Evolutionary conservation across 1,284 basidiomycete genomes (phyloP).

Genomic region (Ustilago crameri): DNA sequence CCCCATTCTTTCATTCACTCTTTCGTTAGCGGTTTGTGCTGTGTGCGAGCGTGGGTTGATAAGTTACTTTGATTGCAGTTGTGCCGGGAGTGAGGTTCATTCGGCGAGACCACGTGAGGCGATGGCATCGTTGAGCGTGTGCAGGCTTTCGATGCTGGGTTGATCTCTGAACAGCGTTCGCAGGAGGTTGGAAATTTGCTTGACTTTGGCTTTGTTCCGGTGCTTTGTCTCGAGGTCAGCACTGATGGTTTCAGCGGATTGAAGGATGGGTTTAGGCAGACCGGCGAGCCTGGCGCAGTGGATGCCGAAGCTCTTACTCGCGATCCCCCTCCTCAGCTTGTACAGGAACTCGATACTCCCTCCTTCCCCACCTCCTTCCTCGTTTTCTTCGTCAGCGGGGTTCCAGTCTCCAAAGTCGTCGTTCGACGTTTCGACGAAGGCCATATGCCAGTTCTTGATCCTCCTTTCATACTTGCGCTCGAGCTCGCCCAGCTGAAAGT

Average conservation of each 20-base stretch:
- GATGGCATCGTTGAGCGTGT: too few species aligned
- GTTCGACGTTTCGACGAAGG: conserved; percentile 27
- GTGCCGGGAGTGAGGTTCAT: too few species aligned
- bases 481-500: conserved; percentile 48
- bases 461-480: conserved; percentile 1
- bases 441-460: conserved; percentile 60
- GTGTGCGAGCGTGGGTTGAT: too few species aligned
- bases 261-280: conserved; percentile 25
- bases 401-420: not conserved
- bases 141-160: too few species aligned
- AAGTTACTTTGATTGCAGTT: too few species aligned
- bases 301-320: conserved; percentile 60
- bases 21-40: conserved; percentile 2
- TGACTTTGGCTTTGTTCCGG: too few species aligned
- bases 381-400: conserved; percentile 2
- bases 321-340: conserved; percentile 51
- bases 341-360: conserved; percentile 65
- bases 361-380: conserved; percentile 5
- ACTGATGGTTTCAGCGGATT: too few species aligned
- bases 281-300: conserved; percentile 61
- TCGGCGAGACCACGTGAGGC: too few species aligned
- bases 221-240: too few species aligned
- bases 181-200: too few species aligned
- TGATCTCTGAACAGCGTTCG: too few species aligned
- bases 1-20: not conserved